These are phyloP conservation scores for Coniosporium apollinis DNA, from an alignment of 495 filamentous ascomycete genomes.

Conservation along the genomic window DNA sequence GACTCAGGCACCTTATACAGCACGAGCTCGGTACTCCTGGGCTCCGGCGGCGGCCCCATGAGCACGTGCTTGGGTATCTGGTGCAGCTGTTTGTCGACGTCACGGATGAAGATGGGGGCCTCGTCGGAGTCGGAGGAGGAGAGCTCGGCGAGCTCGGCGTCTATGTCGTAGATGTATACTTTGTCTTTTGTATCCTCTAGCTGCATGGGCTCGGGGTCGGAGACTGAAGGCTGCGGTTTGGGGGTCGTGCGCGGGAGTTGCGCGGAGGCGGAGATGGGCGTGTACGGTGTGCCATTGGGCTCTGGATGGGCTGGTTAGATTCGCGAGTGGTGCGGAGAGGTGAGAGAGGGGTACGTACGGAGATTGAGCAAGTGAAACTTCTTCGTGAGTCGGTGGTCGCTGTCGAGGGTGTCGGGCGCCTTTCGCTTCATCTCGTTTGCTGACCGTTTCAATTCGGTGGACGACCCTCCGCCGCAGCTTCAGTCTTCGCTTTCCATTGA, in stretches of 20 bases:
- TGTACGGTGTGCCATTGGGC: slow-evolving; percentile 39
- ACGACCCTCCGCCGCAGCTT: too few relatives aligned
- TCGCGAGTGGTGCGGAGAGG: slow-evolving; percentile 1
- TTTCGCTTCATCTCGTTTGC: slow-evolving; percentile 14
- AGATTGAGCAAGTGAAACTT: slow-evolving; percentile 66
- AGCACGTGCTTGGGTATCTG: slow-evolving; percentile 54
- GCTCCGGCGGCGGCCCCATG: slow-evolving; percentile 17
- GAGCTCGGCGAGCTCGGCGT: slow-evolving; percentile 61
- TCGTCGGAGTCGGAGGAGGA: slow-evolving; percentile 24
- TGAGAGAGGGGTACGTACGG: slow-evolving; percentile 33
- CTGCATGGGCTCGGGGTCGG: slow-evolving; percentile 46
- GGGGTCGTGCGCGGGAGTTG: slow-evolving; percentile 5
- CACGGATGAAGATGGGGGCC: slow-evolving; percentile 57
- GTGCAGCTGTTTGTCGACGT: slow-evolving; percentile 63
- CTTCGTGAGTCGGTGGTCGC: slow-evolving; percentile 47
- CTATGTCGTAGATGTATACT: slow-evolving; percentile 80
- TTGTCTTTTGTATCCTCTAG: slow-evolving; percentile 76
- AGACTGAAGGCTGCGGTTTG: neutral
- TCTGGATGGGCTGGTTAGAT: slow-evolving; percentile 21
- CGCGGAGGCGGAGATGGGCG: slow-evolving; percentile 23
- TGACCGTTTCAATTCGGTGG: too few relatives aligned
- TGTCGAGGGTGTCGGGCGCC: slow-evolving; percentile 15
- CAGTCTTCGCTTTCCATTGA: too few relatives aligned
- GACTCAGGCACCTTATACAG: slow-evolving; percentile 67
- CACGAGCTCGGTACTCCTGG: slow-evolving; percentile 49